phyloP scores from a whole-genome alignment of 2,329 filamentous ascomycete genomes.

The Tolypocladium amazonense region DNA sequence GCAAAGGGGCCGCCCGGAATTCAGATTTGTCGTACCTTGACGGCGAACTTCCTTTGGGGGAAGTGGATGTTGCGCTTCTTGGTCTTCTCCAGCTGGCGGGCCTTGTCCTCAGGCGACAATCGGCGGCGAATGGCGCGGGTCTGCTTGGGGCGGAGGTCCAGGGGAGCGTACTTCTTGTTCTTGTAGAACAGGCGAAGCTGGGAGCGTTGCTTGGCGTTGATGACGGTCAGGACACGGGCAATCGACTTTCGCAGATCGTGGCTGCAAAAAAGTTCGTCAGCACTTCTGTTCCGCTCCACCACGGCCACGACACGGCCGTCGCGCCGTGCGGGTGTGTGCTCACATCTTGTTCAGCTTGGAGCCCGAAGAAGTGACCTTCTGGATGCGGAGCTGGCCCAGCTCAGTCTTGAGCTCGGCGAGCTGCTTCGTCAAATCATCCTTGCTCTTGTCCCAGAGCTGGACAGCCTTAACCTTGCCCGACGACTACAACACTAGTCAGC shows the following conservation, averaged over 20 bases:
- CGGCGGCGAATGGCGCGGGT: conserved; percentile 96
- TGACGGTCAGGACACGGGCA: conserved; percentile 95
- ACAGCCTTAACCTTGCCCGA: conserved; percentile 77
- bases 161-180: conserved; percentile 98
- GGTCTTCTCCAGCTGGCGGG: conserved; percentile 79
- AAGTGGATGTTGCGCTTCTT: conserved; percentile 96
- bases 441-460: conserved; percentile 98
- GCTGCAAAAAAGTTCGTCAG: conserved; percentile 37
- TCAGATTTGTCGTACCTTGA: conserved; percentile 60
- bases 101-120: conserved; percentile 84
- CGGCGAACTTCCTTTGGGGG: conserved; percentile 96
- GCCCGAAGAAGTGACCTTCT: conserved; percentile 93
- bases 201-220: conserved; percentile 98
- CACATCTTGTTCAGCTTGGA: conserved; percentile 98
- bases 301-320: background rate
- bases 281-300: conserved; percentile 2
- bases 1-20: background rate
- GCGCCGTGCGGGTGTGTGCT: conserved; percentile 21
- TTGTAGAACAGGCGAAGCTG: conserved; percentile 99
- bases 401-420: conserved; percentile 92
- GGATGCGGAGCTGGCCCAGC: conserved; percentile 90
- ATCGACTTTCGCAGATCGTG: conserved; percentile 99
- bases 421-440: conserved; percentile 95
- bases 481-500: conserved; percentile 27
- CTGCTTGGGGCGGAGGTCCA: conserved; percentile 97